These are phyloP conservation scores for Phytophthora gonapodyides DNA, from an alignment of 352 stramenopile species.

Conservation along the genomic window DNA sequence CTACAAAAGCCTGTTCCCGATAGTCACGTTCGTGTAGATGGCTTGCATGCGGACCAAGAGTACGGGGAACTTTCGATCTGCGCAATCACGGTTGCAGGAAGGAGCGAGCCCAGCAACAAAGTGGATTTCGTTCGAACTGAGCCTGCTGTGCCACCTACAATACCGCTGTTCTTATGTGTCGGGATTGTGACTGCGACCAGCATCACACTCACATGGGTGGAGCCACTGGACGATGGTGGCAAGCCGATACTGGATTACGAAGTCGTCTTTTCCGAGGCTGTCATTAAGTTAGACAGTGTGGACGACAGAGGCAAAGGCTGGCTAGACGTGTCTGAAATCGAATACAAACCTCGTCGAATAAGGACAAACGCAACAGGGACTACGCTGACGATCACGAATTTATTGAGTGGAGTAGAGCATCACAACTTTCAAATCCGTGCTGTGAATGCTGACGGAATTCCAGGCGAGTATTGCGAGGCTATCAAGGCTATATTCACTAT, in stretches of 20 bases:
- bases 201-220: conserved; percentile 67
- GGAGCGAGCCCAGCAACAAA: conserved; percentile 51
- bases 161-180: conserved; percentile 51
- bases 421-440: conserved; percentile 68
- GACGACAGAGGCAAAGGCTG: conserved; percentile 49
- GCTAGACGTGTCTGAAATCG: conserved; percentile 60
- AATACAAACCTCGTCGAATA: conserved; percentile 58
- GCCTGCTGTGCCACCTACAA: conserved; percentile 40
- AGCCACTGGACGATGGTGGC: conserved; percentile 63
- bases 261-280: conserved; percentile 60
- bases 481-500: conserved; percentile 72
- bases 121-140: conserved; percentile 41
- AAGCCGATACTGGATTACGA: conserved; percentile 69
- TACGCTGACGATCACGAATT: conserved; percentile 43
- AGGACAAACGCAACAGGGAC: conserved; percentile 48
- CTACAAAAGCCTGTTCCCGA: conserved; percentile 47
- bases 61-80: conserved; percentile 53
- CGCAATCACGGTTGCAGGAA: conserved; percentile 63
- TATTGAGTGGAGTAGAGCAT: conserved; percentile 71
- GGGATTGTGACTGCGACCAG: conserved; percentile 62
- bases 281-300: conserved; percentile 42
- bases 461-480: conserved; percentile 46
- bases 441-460: conserved; percentile 60
- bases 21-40: conserved; percentile 49
- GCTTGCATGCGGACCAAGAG: conserved; percentile 47